These are phyloP conservation scores for Epichloe baconii DNA, from an alignment of 2,329 filamentous ascomycete genomes.

Conservation along the genomic window DNA sequence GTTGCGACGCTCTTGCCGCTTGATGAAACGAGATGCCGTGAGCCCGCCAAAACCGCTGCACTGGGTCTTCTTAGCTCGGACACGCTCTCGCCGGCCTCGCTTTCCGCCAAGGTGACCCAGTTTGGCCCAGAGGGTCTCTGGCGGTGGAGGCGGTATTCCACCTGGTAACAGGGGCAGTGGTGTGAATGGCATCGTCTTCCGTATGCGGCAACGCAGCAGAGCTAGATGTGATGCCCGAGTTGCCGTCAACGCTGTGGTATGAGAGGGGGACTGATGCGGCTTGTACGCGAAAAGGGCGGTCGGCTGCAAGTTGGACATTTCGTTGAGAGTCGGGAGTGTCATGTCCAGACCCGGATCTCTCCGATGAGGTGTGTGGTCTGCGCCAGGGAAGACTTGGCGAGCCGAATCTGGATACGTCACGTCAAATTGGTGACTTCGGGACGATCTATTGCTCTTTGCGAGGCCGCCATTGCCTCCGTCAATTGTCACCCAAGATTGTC, in stretches of 20 bases:
- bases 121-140: constrained; percentile 8
- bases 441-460: constrained; percentile 14
- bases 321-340: constrained; percentile 16
- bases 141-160: constrained; percentile 5
- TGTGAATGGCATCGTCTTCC: constrained; percentile 1
- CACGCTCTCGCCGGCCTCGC: constrained; percentile 14
- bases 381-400: constrained; percentile 19
- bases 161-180: constrained; percentile 1
- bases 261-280: constrained; percentile 7
- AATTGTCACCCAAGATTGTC: constrained; percentile 24
- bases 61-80: constrained; percentile 13
- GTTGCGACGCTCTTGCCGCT: constrained; percentile 13
- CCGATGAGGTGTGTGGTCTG: constrained; percentile 14
- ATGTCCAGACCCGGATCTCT: constrained; percentile 13
- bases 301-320: constrained; percentile 13
- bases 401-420: constrained; percentile 18
- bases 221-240: constrained; percentile 20
- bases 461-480: constrained; percentile 14
- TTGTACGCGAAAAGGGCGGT: constrained; percentile 5
- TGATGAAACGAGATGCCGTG: constrained; percentile 4
- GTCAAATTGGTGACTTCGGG: constrained; percentile 14
- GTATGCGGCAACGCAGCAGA: constrained; percentile 18
- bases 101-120: constrained; percentile 10
- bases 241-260: constrained; percentile 12
- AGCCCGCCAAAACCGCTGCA: constrained; percentile 9